Evolutionary conservation across 129 eudicot species (phyloP).

Genomic region (Pseudognaphalium luteoalbum): DNA sequence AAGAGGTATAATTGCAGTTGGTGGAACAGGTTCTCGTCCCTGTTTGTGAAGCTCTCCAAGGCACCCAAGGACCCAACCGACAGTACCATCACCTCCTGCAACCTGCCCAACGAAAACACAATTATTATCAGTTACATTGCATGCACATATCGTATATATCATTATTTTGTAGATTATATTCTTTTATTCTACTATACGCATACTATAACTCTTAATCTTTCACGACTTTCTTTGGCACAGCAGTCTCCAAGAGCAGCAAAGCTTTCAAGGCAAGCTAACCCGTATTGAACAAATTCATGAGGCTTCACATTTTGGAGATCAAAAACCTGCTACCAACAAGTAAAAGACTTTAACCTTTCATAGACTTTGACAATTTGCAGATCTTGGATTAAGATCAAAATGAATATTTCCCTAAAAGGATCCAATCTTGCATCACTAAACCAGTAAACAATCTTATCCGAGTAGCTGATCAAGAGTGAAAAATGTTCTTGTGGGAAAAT

Average conservation of each 20-base stretch:
- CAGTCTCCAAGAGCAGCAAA: conserved; percentile 64
- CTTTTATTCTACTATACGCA: background rate
- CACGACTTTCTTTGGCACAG: conserved; percentile 65
- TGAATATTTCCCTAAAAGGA: background rate
- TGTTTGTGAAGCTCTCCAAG: conserved; percentile 69
- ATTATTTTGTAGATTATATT: background rate
- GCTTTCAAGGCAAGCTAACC: conserved; percentile 72
- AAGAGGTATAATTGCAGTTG: conserved; percentile 75
- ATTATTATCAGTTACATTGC: background rate
- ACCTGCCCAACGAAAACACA: conserved; percentile 48
- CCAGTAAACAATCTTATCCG: background rate
- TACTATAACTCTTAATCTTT: conserved; percentile 76
- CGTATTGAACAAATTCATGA: conserved; percentile 72
- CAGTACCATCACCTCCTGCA: conserved; percentile 96
- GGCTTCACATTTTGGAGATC: conserved; percentile 72
- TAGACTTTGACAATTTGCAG: background rate
- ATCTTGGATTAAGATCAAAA: background rate
- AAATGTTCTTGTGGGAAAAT: background rate
- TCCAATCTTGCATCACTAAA: background rate
- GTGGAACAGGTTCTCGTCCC: conserved; percentile 71
- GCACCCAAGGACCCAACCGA: conserved; percentile 91
- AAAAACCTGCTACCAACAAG: conserved; percentile 49
- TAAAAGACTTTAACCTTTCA: background rate
- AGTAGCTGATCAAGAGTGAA: too few species aligned
- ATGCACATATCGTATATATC: background rate